Conservation (phyloP, 202 grass and related monocot genomes). For the Panicum hallii region DNA sequence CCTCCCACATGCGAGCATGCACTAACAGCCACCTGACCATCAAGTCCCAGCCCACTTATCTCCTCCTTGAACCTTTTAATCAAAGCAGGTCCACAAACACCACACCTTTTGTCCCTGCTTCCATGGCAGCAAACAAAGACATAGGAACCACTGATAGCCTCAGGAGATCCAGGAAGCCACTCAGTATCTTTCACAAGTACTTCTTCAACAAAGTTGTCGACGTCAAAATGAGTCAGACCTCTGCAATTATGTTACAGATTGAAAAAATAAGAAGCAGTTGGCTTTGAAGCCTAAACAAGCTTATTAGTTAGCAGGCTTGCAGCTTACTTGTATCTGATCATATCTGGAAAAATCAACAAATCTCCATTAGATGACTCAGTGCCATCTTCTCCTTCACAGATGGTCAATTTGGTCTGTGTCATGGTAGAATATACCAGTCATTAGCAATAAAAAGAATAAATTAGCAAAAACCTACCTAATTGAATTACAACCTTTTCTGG, state of each 20-base stretch:
- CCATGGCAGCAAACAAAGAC: constrained; percentile 91
- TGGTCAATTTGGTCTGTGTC: constrained; percentile 81
- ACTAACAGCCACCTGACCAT: constrained; percentile 73
- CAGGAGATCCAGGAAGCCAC: constrained; percentile 75
- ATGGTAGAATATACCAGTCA: constrained; percentile 16
- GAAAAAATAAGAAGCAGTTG: constrained; percentile 36
- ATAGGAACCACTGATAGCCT: constrained; percentile 73
- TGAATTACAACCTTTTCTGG: not conserved
- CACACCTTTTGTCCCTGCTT: constrained; percentile 90
- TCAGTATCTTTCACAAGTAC: constrained; percentile 87
- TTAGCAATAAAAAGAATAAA: constrained; percentile 29
- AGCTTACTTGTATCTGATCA: constrained; percentile 96
- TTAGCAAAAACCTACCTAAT: not conserved
- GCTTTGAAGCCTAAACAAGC: constrained; percentile 40
- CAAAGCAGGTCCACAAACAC: constrained; percentile 87
- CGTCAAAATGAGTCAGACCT: constrained; percentile 85
- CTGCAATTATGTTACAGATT: constrained; percentile 54
- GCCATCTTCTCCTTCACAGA: constrained; percentile 94
- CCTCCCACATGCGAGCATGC: constrained; percentile 93
- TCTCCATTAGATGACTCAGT: constrained; percentile 93
- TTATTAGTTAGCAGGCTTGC: constrained; percentile 30
- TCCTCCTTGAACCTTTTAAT: constrained; percentile 89
- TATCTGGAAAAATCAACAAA: constrained; percentile 97
- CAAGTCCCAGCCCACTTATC: constrained; percentile 60
- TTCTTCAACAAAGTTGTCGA: constrained; percentile 94